Base-by-base conservation (phyloP, 73 alveolate genomes). In the Blepharisma japonicum region DNA sequence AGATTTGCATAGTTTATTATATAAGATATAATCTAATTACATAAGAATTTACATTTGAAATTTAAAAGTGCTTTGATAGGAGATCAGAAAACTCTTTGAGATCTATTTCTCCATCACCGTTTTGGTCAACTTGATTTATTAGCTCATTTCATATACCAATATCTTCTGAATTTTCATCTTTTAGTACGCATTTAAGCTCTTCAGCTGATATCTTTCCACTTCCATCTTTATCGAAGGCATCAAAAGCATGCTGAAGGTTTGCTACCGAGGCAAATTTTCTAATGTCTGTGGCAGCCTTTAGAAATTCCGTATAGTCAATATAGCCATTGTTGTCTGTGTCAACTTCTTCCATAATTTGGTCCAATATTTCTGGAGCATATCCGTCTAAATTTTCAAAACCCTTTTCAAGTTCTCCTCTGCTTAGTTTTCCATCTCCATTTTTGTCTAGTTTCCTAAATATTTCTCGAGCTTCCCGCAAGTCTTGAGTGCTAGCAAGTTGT, bases 231-330 rank as follows among this genome's bases (percentile, higher is more conserved):
- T 53, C 67, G 23, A 53, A 53, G 67, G n/a, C n/a, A 20, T 53
- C n/a, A 53, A 53, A 53, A 53, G 67, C 67, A 14, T 53, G 0
- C 23, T 20, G n/a, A 53, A 53, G 67, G 4, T 53, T 53, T 20
- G n/a, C 67, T 20, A 14, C 23, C 27, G 27, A 53, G 4, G 23
- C 4, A 4, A 14, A 53, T 14, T 20, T 53, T 71, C 21, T 27
- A 11, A 11, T 14, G 2, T 61, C 77, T 11, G 21, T 9, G 2
- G 77, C 50, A 21, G 53, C 77, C 4, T 14, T 38, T 0, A 61
- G n/a, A 61, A 61, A 61, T 38, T 61, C 77, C 0, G 77, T 61
- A 61, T 61, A 61, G 4, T 61, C 50, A 11, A 61, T 61, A 3
- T 21, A 9, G 14, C 77, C 77, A 61, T 27, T 38, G 14, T 27